Base-by-base conservation (phyloP, 371 early-diverging fungal genomes). In the Apophysomyces ossiformis region DNA sequence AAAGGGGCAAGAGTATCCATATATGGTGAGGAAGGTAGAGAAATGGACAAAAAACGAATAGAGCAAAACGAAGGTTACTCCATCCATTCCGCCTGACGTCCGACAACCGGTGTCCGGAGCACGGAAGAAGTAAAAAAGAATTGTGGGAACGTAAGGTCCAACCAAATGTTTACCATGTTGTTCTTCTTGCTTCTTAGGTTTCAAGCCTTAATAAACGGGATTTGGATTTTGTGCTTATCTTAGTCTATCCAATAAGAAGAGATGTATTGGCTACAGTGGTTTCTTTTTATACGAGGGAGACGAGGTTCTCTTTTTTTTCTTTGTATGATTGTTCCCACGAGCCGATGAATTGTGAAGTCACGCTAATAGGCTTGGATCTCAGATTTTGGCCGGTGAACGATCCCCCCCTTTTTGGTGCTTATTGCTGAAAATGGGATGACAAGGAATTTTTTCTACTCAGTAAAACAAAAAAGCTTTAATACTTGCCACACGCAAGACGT, bases 341-440 rank as follows among this genome's bases (percentile, higher is more conserved):
- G 32, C 32, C 32, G 32, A 26, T 26, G 3, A 26, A 26, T 26
- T 26, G 32, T 26, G 32, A 26, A 26, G 32, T 26, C 32, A 26
- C 32, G 32, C 32, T 26, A 26, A 26, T 5, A 15, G 9, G 4
- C 26, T 60, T 60, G 38, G 32, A 60, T 38, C 46, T 45, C 65
- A 57, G 59, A 58, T 58, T n/a, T 26, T 1, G 32, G 32, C 1
- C 32, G 32, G 32, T 26, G 32, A 26, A 26, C 32, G 32, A 58
- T 18, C 58, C 45, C 41, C 41, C 58, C 58, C 46, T 35, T 44
- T 65, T 65, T 58, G 66, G 66, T 37, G 66, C 44, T 37, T 65
- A 59, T 58, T 65, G 59, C 66, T 65, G 66, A 58, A 65, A 65
- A 65, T 50, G 58, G 66, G 50, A 65, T 45, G 21, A 37, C 26